These are phyloP conservation scores for Fusarium dimerum DNA, from an alignment of 2,329 filamentous ascomycete species.

Conservation along the genomic window DNA sequence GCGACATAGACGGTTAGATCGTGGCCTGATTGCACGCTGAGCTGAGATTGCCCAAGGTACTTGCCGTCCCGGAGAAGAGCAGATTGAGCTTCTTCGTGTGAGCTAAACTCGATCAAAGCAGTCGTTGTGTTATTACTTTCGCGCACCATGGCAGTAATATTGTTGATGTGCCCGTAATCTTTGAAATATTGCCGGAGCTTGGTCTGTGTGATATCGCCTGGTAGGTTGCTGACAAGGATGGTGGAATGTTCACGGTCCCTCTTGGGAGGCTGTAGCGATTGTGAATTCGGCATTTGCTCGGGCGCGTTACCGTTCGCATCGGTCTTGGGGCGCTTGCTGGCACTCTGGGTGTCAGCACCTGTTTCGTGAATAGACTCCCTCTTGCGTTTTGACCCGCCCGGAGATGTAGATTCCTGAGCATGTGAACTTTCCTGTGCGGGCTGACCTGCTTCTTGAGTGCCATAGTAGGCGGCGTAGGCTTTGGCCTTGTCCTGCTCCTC, in stretches of 20 bases:
- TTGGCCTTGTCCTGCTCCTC: slow-evolving; percentile 64
- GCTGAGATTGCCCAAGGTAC: slow-evolving; percentile 69
- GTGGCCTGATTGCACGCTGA: slow-evolving; percentile 73
- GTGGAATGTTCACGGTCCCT: slow-evolving; percentile 91
- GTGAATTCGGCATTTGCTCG: slow-evolving; percentile 7
- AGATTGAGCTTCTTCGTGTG: slow-evolving; percentile 75
- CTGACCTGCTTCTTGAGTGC: slow-evolving; percentile 27
- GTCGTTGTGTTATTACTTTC: slow-evolving; percentile 65
- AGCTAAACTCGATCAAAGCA: slow-evolving; percentile 83
- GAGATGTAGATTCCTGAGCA: slow-evolving; percentile 32
- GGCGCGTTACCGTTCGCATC: slow-evolving; percentile 35
- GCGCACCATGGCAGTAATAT: slow-evolving; percentile 64
- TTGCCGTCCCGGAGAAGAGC: slow-evolving; percentile 83
- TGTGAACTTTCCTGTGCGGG: not conserved
- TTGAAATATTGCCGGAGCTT: slow-evolving; percentile 88
- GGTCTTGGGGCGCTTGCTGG: slow-evolving; percentile 68
- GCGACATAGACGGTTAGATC: slow-evolving; percentile 84
- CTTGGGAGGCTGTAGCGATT: slow-evolving; percentile 49
- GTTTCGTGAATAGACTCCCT: slow-evolving; percentile 59
- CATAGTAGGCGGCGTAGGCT: slow-evolving; percentile 46
- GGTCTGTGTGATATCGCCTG: slow-evolving; percentile 66
- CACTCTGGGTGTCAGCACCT: slow-evolving; percentile 42
- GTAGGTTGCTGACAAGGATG: slow-evolving; percentile 78
- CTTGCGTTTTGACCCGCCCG: slow-evolving; percentile 68
- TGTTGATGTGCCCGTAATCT: slow-evolving; percentile 83